phyloP scores from a whole-genome alignment of 2,329 filamentous ascomycete genomes.

The Blumeria hordei region DNA sequence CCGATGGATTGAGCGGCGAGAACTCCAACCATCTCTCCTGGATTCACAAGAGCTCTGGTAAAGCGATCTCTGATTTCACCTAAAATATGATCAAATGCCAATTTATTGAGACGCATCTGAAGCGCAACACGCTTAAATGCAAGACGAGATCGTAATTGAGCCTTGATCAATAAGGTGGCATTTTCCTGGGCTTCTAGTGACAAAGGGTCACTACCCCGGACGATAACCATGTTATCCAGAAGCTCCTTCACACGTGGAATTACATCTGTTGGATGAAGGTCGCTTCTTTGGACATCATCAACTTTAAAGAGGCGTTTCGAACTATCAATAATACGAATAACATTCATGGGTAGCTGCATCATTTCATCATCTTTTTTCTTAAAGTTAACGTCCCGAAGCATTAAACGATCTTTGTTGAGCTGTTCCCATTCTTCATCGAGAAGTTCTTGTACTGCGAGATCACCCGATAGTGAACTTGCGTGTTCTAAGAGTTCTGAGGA shows the following conservation, averaged over 20 bases:
- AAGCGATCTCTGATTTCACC: conserved; percentile 81
- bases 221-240: conserved; percentile 56
- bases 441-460: conserved; percentile 64
- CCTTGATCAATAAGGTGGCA: conserved; percentile 80
- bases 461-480: conserved; percentile 64
- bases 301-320: conserved; percentile 81
- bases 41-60: conserved; percentile 61
- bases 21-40: conserved; percentile 97
- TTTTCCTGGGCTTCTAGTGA: conserved; percentile 71
- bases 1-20: conserved; percentile 94
- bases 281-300: conserved; percentile 62
- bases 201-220: conserved; percentile 62
- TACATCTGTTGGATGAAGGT: conserved; percentile 70
- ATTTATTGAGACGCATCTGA: conserved; percentile 63
- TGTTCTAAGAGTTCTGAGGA: conserved; percentile 60
- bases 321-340: conserved; percentile 72
- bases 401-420: conserved; percentile 47
- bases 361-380: conserved; percentile 53
- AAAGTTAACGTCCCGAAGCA: conserved; percentile 44
- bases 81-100: conserved; percentile 78
- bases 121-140: conserved; percentile 85
- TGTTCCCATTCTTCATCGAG: conserved; percentile 76
- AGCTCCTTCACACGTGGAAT: conserved; percentile 56
- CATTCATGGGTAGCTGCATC: conserved; percentile 82
- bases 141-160: conserved; percentile 65